Percentiles rank a stretch among this genome's conserved stretches.
These are phyloP conservation scores for Psidium friedrichsthalianum DNA, from an alignment of 345 rosid genomes.

Conservation along the genomic window DNA sequence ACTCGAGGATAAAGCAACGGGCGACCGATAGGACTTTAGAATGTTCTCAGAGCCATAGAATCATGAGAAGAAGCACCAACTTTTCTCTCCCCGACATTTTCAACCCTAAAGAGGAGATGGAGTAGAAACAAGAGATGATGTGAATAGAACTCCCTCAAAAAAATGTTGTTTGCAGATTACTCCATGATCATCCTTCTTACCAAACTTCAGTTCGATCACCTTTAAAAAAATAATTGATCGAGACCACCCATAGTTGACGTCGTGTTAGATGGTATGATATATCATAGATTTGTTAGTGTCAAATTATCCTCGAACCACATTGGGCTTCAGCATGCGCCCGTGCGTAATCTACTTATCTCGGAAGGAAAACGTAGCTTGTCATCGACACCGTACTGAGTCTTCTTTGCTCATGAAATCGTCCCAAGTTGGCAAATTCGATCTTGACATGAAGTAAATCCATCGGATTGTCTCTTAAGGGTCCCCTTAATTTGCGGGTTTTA, in stretches of 20 bases:
- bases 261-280: not conserved
- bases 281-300: not conserved
- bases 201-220: not conserved
- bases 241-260: not conserved
- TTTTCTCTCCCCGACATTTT: not conserved
- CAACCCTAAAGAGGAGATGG: not conserved
- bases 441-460: not conserved
- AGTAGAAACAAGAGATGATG: not conserved
- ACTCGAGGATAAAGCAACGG: not conserved
- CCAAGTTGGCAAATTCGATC: not conserved
- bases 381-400: not conserved
- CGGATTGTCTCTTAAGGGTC: not conserved
- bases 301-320: not conserved
- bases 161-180: not conserved
- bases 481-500: not conserved
- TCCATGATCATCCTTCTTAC: not conserved
- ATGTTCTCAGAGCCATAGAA: not conserved
- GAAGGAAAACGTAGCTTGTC: not conserved
- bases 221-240: not conserved
- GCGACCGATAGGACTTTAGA: not conserved
- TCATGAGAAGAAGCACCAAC: not conserved
- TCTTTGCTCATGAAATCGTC: not conserved
- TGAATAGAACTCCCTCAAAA: not conserved
- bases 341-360: not conserved
- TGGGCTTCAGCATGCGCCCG: not conserved